Percentiles rank a stretch among this genome's conserved stretches.
These are phyloP conservation scores for Agaricus blazei DNA, from an alignment of 768 basidiomycete genomes.

Conservation along the genomic window DNA sequence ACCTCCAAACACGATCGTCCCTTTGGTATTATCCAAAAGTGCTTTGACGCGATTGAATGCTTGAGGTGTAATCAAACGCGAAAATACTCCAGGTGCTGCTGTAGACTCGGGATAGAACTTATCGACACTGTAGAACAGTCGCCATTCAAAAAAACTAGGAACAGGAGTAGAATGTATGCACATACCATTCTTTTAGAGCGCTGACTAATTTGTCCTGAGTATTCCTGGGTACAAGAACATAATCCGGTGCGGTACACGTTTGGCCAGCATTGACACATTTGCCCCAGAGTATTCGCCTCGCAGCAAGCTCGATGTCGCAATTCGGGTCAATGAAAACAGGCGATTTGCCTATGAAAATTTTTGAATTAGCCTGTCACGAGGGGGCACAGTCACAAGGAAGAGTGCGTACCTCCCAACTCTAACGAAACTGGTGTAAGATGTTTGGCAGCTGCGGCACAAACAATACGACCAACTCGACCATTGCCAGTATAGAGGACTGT, in stretches of 20 bases:
- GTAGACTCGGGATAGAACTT: slow-evolving; percentile 53
- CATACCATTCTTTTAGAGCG: slow-evolving; percentile 38
- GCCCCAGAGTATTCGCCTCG: slow-evolving; percentile 79
- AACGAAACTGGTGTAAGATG: slow-evolving; percentile 61
- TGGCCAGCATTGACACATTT: slow-evolving; percentile 74
- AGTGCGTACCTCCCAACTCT: slow-evolving; percentile 32
- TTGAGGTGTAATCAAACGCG: slow-evolving; percentile 46
- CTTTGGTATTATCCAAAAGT: slow-evolving; percentile 62
- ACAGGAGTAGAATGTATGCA: slow-evolving; percentile 2
- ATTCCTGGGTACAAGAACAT: slow-evolving; percentile 41
- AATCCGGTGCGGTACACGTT: slow-evolving; percentile 65
- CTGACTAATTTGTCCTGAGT: slow-evolving; percentile 42
- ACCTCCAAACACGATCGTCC: slow-evolving; percentile 62
- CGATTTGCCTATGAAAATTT: slow-evolving; percentile 45
- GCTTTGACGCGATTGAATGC: slow-evolving; percentile 51
- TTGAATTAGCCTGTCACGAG: too few relatives aligned
- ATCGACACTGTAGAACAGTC: slow-evolving; percentile 32
- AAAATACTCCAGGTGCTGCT: slow-evolving; percentile 37
- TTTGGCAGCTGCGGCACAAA: slow-evolving; percentile 73
- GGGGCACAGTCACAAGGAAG: neutral
- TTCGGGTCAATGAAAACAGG: slow-evolving; percentile 71
- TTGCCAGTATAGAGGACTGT: slow-evolving; percentile 64
- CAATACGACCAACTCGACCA: slow-evolving; percentile 57
- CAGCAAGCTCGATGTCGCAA: slow-evolving; percentile 60
- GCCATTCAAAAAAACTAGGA: neutral